Evolutionary conservation across 257 asterid genomes (phyloP), one percentile per base, ranked within the genome.

Genomic region (Nicotiana attenuata): DNA sequence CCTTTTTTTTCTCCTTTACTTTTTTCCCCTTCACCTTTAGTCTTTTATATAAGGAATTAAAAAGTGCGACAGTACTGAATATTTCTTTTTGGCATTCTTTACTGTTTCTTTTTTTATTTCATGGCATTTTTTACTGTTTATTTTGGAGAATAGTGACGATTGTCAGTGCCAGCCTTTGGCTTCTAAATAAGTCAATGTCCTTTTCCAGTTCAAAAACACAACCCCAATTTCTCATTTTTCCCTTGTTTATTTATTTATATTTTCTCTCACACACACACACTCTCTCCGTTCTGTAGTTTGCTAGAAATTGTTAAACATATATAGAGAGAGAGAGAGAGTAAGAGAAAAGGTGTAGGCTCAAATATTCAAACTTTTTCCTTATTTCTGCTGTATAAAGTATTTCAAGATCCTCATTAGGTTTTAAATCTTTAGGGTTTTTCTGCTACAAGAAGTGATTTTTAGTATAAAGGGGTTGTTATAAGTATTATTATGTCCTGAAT

Each of bases 381-480:
- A 17, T 50, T 65, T 53, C 38, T 41, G 78, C 33, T 11, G 16
- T 81, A 55, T 50, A 83, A 55, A 66, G 80, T 83, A 84, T 15
- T 80, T 85, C 82, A 80, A 90, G 92, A 91, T 86, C 90, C 93
- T 85, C 47, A 60, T 77, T 69, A 57, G 84, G 82, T 59, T 78
- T 86, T 85, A 85, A 83, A 80, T 29, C 15, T 85, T 82, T 86
- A 87, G 92, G 97, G 92, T 88, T 91, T 86, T 86, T 80, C 88
- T 85, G 89, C 84, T 82, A 88, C 89, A 81, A 85, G 89, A 87
- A 84, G 84, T 79, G 89, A 86, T 71, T 71, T 31, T 45, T 14
- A 22, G 13, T 71, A 22, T 13, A 22, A 73, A 73, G 24, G 10
- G 61, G 13, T 14, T 75, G 5, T 1, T 75, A 26, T 75, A 50